phyloP scores from a whole-genome alignment of 495 filamentous ascomycete genomes.

The Immersiella caudata region DNA sequence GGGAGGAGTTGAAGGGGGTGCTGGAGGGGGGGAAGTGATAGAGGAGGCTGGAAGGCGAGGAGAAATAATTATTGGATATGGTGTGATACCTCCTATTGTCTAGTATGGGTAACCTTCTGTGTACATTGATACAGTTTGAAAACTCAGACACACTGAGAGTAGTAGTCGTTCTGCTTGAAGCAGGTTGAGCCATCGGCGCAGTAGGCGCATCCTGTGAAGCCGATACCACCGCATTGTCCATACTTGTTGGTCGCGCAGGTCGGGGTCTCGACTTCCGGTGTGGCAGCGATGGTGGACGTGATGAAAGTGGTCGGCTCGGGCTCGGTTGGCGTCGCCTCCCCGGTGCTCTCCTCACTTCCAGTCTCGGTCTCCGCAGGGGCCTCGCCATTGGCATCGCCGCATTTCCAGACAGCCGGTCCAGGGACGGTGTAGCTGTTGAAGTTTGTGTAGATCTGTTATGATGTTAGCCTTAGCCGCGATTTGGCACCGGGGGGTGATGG shows the following conservation, averaged over 20 bases:
- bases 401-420: conserved; percentile 33
- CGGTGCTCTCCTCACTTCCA: not conserved
- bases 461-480: not conserved
- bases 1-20: conserved; percentile 4
- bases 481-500: no score
- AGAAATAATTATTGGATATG: not conserved
- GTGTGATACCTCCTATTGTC: not conserved
- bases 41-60: not conserved
- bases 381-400: conserved; percentile 17
- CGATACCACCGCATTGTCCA: conserved; percentile 44
- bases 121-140: no score
- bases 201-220: conserved; percentile 35
- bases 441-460: conserved; percentile 35
- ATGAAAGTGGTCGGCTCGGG: conserved; percentile 6
- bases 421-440: conserved; percentile 38
- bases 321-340: not conserved
- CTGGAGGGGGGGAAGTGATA: not conserved
- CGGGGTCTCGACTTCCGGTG: not conserved
- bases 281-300: conserved; percentile 5
- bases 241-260: conserved; percentile 37
- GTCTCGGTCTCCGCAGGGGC: not conserved
- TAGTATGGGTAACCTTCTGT: not conserved
- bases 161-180: conserved; percentile 32
- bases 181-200: conserved; percentile 36
- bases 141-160: conserved; percentile 32